phyloP scores from a whole-genome alignment of 352 stramenopile genomes.

The Globisporangium paroecandrum region DNA sequence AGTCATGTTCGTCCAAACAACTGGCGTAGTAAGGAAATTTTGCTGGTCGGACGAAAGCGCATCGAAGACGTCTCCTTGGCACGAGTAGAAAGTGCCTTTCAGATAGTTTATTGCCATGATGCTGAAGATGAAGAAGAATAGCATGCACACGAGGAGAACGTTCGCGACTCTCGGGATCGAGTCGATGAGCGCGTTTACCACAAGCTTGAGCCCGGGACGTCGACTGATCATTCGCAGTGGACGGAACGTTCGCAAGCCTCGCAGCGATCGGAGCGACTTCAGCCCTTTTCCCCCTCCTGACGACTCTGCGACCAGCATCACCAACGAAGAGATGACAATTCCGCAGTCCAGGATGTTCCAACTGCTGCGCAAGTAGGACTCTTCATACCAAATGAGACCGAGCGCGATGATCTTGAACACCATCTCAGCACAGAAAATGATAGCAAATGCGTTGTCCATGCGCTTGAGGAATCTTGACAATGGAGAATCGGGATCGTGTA shows the following conservation, averaged over 20 bases:
- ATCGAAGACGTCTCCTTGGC: slow-evolving; percentile 60
- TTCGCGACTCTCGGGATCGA: slow-evolving; percentile 89
- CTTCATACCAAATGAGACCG: slow-evolving; percentile 63
- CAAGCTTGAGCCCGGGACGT: slow-evolving; percentile 80
- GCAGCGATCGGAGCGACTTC: slow-evolving; percentile 80
- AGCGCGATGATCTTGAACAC: slow-evolving; percentile 86
- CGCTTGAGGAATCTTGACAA: slow-evolving; percentile 43
- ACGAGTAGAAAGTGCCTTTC: slow-evolving; percentile 88
- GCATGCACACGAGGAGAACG: slow-evolving; percentile 85
- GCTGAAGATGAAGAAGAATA: slow-evolving; percentile 95
- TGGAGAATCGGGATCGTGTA: slow-evolving; percentile 47
- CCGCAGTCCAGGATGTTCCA: slow-evolving; percentile 91
- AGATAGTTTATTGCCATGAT: slow-evolving; percentile 94
- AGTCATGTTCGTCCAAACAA: slow-evolving; percentile 31
- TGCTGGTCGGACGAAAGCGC: slow-evolving; percentile 34
- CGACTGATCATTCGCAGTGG: slow-evolving; percentile 90
- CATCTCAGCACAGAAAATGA: slow-evolving; percentile 89
- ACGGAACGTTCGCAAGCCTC: slow-evolving; percentile 82
- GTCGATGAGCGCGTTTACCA: slow-evolving; percentile 89
- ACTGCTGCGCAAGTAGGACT: slow-evolving; percentile 72
- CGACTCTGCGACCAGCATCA: slow-evolving; percentile 60
- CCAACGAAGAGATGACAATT: slow-evolving; percentile 83
- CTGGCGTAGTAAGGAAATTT: slow-evolving; percentile 43
- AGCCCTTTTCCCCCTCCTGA: slow-evolving; percentile 37
- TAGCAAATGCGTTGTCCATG: slow-evolving; percentile 72